phyloP scores from a whole-genome alignment of 352 stramenopile species.

The Thalassiosira oceanica region DNA sequence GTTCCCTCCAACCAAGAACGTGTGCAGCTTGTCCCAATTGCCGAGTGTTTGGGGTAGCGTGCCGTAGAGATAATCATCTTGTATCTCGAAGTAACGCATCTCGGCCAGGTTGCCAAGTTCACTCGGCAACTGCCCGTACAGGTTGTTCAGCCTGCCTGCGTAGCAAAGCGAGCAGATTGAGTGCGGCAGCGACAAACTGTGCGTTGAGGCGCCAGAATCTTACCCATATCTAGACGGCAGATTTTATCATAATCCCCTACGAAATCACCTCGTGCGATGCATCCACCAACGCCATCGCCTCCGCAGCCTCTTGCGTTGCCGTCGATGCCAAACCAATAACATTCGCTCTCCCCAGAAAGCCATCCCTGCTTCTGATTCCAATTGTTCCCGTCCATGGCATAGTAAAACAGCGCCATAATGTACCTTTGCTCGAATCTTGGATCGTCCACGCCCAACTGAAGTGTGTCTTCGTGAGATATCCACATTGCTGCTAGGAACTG shows the following conservation, averaged over 20 bases:
- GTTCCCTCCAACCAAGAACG: conserved; percentile 39
- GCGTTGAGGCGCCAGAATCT: too few species aligned
- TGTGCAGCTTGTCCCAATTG: conserved; percentile 31
- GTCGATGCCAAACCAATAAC: conserved; percentile 51
- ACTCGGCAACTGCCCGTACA: conserved; percentile 41
- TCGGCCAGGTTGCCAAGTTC: conserved; percentile 38
- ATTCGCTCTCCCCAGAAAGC: conserved; percentile 34
- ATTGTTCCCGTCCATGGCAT: conserved; percentile 45
- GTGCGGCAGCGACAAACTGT: too few species aligned
- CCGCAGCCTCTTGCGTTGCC: conserved; percentile 27
- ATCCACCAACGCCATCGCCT: conserved; percentile 17
- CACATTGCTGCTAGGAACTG: conserved; percentile 47
- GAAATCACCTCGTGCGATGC: conserved; percentile 16
- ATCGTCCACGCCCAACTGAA: conserved; percentile 28
- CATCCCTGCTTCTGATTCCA: conserved; percentile 52
- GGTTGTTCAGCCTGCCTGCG: conserved; percentile 25
- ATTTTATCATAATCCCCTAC: conserved; percentile 40
- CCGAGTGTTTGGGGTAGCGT: conserved; percentile 33
- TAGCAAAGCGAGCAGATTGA: too few species aligned
- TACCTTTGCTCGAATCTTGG: conserved; percentile 52
- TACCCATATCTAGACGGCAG: conserved; percentile 35
- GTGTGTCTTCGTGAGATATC: conserved; percentile 40
- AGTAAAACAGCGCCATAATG: conserved; percentile 62
- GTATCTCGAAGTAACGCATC: conserved; percentile 47
- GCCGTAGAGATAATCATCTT: conserved; percentile 33